Percentiles rank a stretch among this genome's conserved stretches.
phyloP scores from a whole-genome alignment of 495 filamentous ascomycete genomes.

The Acidiella bohemica region DNA sequence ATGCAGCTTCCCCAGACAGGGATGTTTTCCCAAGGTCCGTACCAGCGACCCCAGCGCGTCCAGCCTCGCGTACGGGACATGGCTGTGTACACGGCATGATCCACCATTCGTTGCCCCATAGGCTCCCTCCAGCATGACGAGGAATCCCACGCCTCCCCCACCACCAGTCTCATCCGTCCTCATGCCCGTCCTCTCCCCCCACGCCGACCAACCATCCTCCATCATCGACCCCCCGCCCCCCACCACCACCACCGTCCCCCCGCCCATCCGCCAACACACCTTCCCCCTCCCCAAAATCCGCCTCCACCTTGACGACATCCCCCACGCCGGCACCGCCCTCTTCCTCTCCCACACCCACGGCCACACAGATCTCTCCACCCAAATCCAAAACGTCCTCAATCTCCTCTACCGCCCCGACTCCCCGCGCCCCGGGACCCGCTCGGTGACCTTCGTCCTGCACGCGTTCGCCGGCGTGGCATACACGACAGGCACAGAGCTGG shows the following conservation, averaged over 20 bases:
- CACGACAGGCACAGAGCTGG: constrained; percentile 70
- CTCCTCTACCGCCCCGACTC: constrained; percentile 43
- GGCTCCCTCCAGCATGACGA: too few relatives aligned
- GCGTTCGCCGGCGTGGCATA: constrained; percentile 75
- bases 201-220: too few relatives aligned
- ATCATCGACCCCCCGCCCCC: constrained; percentile 7
- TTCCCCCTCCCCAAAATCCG: constrained; percentile 19
- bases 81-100: too few relatives aligned
- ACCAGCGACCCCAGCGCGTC: too few relatives aligned
- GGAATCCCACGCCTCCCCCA: constrained; percentile 15
- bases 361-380: constrained; percentile 41
- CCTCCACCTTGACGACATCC: constrained; percentile 24
- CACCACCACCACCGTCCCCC: not conserved
- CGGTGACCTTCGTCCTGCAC: constrained; percentile 75
- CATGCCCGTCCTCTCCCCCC: constrained; percentile 18
- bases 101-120: too few relatives aligned
- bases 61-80: too few relatives aligned
- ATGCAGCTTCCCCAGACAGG: too few relatives aligned
- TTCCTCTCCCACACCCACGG: constrained; percentile 22
- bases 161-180: constrained; percentile 14
- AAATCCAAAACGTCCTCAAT: constrained; percentile 51
- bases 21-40: too few relatives aligned
- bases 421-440: constrained; percentile 45
- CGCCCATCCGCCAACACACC: constrained; percentile 16
- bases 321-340: constrained; percentile 20